Evolutionary conservation across 2,329 filamentous ascomycete genomes (phyloP).

Genomic region (Westerdykella aurantiaca): DNA sequence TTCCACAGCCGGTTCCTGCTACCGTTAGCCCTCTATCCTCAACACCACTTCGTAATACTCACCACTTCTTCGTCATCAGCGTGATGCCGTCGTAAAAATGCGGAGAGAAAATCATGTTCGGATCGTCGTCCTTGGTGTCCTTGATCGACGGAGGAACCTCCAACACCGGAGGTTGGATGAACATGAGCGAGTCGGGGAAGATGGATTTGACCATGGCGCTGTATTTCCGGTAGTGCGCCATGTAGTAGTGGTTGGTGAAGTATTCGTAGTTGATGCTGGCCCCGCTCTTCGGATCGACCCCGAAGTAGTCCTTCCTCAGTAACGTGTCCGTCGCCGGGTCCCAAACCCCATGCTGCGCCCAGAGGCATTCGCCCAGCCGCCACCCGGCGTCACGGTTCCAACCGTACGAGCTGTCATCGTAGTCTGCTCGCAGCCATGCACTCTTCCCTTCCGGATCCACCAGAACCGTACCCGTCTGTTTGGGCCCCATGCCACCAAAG

Average conservation of each 20-base stretch:
- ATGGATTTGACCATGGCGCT: conserved; percentile 66
- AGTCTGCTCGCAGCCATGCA: conserved; percentile 76
- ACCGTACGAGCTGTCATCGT: conserved; percentile 82
- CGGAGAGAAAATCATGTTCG: conserved; percentile 83
- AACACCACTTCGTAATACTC: conserved; percentile 2
- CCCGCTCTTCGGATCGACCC: conserved; percentile 68
- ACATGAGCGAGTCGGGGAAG: conserved; percentile 76
- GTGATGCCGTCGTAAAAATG: conserved; percentile 98
- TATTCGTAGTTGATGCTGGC: conserved; percentile 70
- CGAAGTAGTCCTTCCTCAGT: conserved; percentile 81
- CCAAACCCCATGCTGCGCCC: conserved; percentile 97
- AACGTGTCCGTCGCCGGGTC: conserved; percentile 72
- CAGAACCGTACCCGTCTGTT: conserved; percentile 75
- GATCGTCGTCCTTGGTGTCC: conserved; percentile 81
- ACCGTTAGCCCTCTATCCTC: conserved; percentile 9
- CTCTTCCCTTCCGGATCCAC: conserved; percentile 82
- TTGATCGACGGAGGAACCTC: conserved; percentile 88
- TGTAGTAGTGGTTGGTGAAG: conserved; percentile 88
- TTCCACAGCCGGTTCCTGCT: conserved; percentile 84
- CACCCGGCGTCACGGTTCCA: conserved; percentile 84
- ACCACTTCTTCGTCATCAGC: conserved; percentile 95
- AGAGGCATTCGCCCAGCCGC: conserved; percentile 91
- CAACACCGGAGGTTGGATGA: conserved; percentile 86
- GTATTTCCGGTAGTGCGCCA: conserved; percentile 77
- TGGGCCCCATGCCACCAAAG: conserved; percentile 87